Base-by-base conservation (phyloP, 164 flowering plant species). In the Amborella trichopoda region DNA sequence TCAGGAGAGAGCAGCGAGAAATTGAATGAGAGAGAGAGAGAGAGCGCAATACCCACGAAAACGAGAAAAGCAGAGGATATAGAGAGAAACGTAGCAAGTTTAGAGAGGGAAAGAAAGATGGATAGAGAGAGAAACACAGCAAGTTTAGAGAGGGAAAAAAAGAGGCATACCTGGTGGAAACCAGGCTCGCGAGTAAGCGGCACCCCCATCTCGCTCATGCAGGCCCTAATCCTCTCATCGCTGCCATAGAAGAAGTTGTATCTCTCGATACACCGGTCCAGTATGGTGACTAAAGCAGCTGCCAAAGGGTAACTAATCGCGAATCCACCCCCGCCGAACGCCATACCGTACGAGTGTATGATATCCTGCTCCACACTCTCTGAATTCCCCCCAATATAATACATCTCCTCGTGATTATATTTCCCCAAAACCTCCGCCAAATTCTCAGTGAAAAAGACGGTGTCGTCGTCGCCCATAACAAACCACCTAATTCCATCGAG, bases 401-500 rank as follows among this genome's bases (percentile, higher is more conserved):
- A 69, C 83, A 76, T 71, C 63, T 59, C 61, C 25, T 60, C 32
- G 59, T 85, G 86, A 58, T 86, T 94, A 49, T 81, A 81, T 54
- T 49, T 72, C 24, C 62, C 43, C 41, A 90, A 46, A 18, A 76
- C 89, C 26, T 69, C 3, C 2, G 70, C 83, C 23, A 90, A 49
- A 49, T 90, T 90, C 14, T 83, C 78, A 2, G 72, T 23, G 56
- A 90, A 77, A 30, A 77, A 90, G 58, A 90, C 85, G 38, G 95
- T 86, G 53, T 90, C 98, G 34, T 90, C 98, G 54, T 86, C 98
- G 8, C 95, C 95, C 86, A 90, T 70, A 36, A 86, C 94, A 52
- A 79, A 83, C 98, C 95, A 90, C 52, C 95, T 68, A 53, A 83
- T 87, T 26, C 59, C 48, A 2, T 70, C 64, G 41, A 62, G 11